phyloP scores from a whole-genome alignment of 768 basidiomycete species.

The Pholiota molesta region DNA sequence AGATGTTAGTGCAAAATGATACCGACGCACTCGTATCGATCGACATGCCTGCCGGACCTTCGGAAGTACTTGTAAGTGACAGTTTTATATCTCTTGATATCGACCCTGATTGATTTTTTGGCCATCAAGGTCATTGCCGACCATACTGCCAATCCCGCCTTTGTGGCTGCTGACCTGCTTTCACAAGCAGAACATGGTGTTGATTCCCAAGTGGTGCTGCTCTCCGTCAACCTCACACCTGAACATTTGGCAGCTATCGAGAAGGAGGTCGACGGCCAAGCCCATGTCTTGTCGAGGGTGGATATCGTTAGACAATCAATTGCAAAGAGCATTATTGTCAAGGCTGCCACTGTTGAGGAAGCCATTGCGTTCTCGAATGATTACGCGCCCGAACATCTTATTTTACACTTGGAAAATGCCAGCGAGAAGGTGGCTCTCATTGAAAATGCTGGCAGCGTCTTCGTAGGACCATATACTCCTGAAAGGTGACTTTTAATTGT shows the following conservation, averaged over 20 bases:
- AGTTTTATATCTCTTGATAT: background rate
- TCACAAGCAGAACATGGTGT: constrained; percentile 98
- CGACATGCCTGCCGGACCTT: constrained; percentile 99
- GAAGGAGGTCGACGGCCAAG: constrained; percentile 83
- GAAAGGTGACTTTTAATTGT: constrained; percentile 70
- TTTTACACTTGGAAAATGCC: constrained; percentile 83
- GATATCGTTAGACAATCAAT: constrained; percentile 91
- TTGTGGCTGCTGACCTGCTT: constrained; percentile 94
- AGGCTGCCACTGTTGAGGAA: constrained; percentile 63
- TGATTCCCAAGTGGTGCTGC: constrained; percentile 96
- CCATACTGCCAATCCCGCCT: constrained; percentile 79
- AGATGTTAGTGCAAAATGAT: constrained; percentile 99
- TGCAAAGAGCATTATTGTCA: constrained; percentile 88
- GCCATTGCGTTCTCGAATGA: constrained; percentile 93
- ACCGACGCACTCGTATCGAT: constrained; percentile 95
- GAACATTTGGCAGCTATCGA: constrained; percentile 76
- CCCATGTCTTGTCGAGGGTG: constrained; percentile 82
- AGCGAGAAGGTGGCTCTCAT: constrained; percentile 63
- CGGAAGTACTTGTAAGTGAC: constrained; percentile 87
- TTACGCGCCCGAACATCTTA: constrained; percentile 97
- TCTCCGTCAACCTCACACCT: constrained; percentile 70
- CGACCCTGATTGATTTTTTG: constrained; percentile 2
- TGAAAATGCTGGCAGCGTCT: constrained; percentile 95
- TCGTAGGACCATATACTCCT: constrained; percentile 93
- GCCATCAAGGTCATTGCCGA: constrained; percentile 89